These are phyloP conservation scores for Fibroporia radiculosa DNA, from an alignment of 768 basidiomycete species.

Conservation along the genomic window DNA sequence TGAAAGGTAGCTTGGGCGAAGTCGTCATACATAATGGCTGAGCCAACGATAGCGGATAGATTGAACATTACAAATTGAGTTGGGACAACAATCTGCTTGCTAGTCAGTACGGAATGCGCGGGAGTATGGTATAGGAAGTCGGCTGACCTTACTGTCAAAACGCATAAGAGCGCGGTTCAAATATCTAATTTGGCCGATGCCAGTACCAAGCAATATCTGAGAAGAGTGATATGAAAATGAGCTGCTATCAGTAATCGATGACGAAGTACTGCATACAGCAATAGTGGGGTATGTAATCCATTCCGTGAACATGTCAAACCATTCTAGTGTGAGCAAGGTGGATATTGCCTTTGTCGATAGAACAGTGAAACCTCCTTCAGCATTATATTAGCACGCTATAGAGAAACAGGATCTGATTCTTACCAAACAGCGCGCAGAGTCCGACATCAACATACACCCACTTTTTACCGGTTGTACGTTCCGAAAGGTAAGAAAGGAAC, in stretches of 20 bases:
- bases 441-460: constrained; percentile 85
- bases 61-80: constrained; percentile 95
- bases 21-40: constrained; percentile 90
- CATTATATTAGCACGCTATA: neutral
- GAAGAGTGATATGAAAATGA: neutral
- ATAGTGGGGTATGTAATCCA: constrained; percentile 83
- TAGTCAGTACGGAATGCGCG: constrained; percentile 5
- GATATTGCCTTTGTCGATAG: constrained; percentile 90
- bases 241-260: neutral
- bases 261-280: constrained; percentile 30
- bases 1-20: constrained; percentile 80
- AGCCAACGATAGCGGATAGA: constrained; percentile 86
- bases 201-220: constrained; percentile 65
- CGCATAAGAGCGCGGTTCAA: constrained; percentile 84
- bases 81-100: constrained; percentile 74
- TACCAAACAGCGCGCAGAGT: constrained; percentile 79
- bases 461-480: constrained; percentile 49
- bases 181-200: constrained; percentile 78
- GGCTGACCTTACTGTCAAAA: constrained; percentile 80
- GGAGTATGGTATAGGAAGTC: neutral
- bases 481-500: constrained; percentile 59
- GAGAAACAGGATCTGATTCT: constrained; percentile 10
- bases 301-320: constrained; percentile 66
- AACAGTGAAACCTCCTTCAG: constrained; percentile 93
- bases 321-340: constrained; percentile 72